Base-by-base conservation (phyloP, 2,329 filamentous ascomycete genomes). In the Chalaropsis ovoidea region DNA sequence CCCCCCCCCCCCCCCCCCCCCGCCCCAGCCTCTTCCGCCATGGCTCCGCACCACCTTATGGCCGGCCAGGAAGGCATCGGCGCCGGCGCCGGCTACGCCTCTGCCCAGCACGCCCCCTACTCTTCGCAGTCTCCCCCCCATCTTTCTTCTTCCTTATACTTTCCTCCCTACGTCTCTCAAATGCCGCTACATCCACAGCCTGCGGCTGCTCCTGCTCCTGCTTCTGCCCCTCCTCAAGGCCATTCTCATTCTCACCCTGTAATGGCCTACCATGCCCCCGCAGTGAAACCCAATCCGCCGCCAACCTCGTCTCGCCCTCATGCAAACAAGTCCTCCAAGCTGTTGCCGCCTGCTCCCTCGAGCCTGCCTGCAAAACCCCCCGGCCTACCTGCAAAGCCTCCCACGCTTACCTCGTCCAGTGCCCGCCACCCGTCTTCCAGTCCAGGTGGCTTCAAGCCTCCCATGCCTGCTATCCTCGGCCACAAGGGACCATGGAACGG, bases 361-460 rank as follows among this genome's bases (percentile, higher is more conserved):
- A 64, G 63, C 27, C 27, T 64, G 3, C 63, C 63, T 41, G 63
- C 63, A n/a, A 64, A 64, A 24, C 63, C 63, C 41, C 49, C 63
- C 6, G 54, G 63, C 56, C 52, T 64, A 6, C 63, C 63, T 39
- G 63, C 63, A n/a, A 64, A 60, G 39, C 63, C 63, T 17, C 63
- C 63, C 3, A 35, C 52, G 49, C 13, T 22, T 17, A 24, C 15
- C 15, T 56, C 52, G 15, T 56, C 22, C 27, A 56, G 15, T 22
- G 22, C 27, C 27, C 52, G 17, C 24, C 24, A 17, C 17, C 13
- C 24, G 22, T 56, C 52, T 15, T n/a, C 52, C 17, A 56, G 24
- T 8, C 52, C 52, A 35, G 24, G 24, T 35, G 27, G 15, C 27
- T 56, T 56, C 27, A 56, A 56, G 52, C 52, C 52, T 2, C 27